These are phyloP conservation scores for Lepraria neglecta DNA, from an alignment of 495 filamentous ascomycete genomes.

Conservation along the genomic window DNA sequence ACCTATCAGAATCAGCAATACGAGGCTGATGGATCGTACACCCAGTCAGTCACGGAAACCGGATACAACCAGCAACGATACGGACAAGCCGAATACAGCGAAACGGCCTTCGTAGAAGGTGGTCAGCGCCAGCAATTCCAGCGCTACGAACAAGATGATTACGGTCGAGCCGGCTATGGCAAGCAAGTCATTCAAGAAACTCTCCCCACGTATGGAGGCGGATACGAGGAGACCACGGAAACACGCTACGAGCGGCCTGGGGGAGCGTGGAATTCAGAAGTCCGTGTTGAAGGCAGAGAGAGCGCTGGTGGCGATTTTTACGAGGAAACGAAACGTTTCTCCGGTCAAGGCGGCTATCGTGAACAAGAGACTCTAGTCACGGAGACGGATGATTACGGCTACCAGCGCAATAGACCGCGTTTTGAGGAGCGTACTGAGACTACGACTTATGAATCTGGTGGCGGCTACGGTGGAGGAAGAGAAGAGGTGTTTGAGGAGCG, in stretches of 20 bases:
- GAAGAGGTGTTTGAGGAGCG: conserved; percentile 13
- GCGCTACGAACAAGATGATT: conserved; percentile 34
- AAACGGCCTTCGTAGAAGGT: conserved; percentile 33
- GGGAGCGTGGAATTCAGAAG: conserved; percentile 25
- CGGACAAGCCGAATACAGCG: conserved; percentile 37
- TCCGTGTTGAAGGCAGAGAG: conserved; percentile 22
- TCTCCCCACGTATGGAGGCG: conserved; percentile 26
- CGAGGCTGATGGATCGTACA: conserved; percentile 35
- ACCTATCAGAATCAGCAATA: conserved; percentile 30
- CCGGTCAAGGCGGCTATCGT: conserved; percentile 16
- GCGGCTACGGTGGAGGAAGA: not conserved
- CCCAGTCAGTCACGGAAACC: conserved; percentile 32
- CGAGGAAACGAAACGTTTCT: conserved; percentile 15
- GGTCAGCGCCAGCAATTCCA: conserved; percentile 36
- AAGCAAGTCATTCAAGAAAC: conserved; percentile 21
- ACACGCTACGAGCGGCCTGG: conserved; percentile 22
- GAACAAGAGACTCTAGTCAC: conserved; percentile 1
- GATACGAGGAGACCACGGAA: conserved; percentile 26
- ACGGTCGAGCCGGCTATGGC: conserved; percentile 22
- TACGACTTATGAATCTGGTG: not conserved
- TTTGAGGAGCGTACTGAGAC: conserved; percentile 1
- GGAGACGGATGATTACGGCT: conserved; percentile 6
- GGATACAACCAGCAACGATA: conserved; percentile 30
- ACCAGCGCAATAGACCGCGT: not conserved
- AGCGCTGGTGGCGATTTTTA: conserved; percentile 14